These are phyloP conservation scores for Theobroma cacao DNA, from an alignment of 345 rosid species.

Conservation along the genomic window DNA sequence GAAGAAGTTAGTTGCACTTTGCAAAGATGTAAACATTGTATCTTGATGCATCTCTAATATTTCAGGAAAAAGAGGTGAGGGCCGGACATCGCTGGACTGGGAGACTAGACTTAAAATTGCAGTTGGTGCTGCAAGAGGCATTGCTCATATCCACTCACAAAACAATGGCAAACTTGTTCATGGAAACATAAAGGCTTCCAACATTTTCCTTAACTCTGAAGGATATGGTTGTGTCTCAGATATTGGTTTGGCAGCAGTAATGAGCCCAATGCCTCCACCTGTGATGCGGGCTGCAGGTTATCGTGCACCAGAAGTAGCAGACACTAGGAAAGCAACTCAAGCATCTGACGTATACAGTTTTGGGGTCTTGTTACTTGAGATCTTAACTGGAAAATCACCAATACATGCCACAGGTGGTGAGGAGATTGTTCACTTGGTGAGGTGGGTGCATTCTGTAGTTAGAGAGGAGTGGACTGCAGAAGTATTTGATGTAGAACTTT, in stretches of 20 bases:
- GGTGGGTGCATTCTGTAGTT: slow-evolving; percentile 96
- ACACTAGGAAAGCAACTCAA: slow-evolving; percentile 72
- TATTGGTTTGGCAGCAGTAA: slow-evolving; percentile 63
- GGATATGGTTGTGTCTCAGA: slow-evolving; percentile 72
- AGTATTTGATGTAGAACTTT: slow-evolving; percentile 81
- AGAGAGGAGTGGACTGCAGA: slow-evolving; percentile 99
- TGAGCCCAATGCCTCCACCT: slow-evolving; percentile 61
- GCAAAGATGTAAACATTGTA: neutral
- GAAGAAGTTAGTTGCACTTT: neutral
- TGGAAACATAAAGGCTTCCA: slow-evolving; percentile 87
- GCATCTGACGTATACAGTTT: slow-evolving; percentile 80
- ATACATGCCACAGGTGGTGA: slow-evolving; percentile 49
- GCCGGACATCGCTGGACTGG: slow-evolving; percentile 68
- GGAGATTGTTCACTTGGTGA: slow-evolving; percentile 72
- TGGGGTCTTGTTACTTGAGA: slow-evolving; percentile 83
- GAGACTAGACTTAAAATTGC: slow-evolving; percentile 70
- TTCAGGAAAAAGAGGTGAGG: slow-evolving; percentile 62
- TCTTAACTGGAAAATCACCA: slow-evolving; percentile 81
- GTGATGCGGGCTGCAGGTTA: slow-evolving; percentile 66
- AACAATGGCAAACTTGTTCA: slow-evolving; percentile 76
- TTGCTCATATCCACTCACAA: slow-evolving; percentile 65
- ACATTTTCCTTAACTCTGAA: slow-evolving; percentile 64
- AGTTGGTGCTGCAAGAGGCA: slow-evolving; percentile 78
- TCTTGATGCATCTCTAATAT: neutral
- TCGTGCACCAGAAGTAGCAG: slow-evolving; percentile 90